Base-by-base conservation (phyloP, 176 grass and related monocot species). In the Hsuehochloa calcarea region DNA sequence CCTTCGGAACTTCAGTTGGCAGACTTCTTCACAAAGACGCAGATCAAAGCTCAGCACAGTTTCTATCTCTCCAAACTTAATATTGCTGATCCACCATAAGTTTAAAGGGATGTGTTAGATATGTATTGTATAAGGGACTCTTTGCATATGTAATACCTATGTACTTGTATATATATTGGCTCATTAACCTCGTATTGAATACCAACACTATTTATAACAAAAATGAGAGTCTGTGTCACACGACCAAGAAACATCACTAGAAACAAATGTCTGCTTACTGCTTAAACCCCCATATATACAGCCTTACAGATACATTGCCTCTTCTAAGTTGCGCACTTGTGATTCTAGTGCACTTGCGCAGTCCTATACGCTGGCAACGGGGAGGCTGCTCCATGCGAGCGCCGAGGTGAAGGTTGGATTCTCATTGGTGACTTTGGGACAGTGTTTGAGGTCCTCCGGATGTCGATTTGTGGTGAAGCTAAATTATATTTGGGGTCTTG, bases 361-460 rank as follows among this genome's bases (percentile, higher is more conserved):
- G 82, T 83, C 84, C 90, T 85, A 77, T 85, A 82, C 22, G 68
- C 31, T 2, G 91, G 81, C 65, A 88, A 84, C 25, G 91, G 89
- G 17, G 89, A 85, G 13, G 77, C 85, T 26, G 72, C 71, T 82
- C 67, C 81, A 40, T 84, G 60, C 10, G 84, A 84, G 72, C 87
- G 89, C 8, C 68, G 85, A 0, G 90, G 86, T 3, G 90, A 93
- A 59, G 88, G 79, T 43, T 75, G 86, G 39, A 35, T 41, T 76
- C 91, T 82, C 66, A 87, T 85, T 19, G 93, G 88, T 0, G 93
- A 95, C 31, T 84, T 95, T 4, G 83, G 79, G 50, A 87, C 50
- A 0, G 87, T 47, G 8, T 70, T 86, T 16, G 90, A 84, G 41
- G 68, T 59, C 79, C 77, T 93, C 73, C 52, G 31, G 40, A 55